Base-by-base conservation (phyloP, 1,139 yeast species). In the Casaregolazyma suthepensis region DNA sequence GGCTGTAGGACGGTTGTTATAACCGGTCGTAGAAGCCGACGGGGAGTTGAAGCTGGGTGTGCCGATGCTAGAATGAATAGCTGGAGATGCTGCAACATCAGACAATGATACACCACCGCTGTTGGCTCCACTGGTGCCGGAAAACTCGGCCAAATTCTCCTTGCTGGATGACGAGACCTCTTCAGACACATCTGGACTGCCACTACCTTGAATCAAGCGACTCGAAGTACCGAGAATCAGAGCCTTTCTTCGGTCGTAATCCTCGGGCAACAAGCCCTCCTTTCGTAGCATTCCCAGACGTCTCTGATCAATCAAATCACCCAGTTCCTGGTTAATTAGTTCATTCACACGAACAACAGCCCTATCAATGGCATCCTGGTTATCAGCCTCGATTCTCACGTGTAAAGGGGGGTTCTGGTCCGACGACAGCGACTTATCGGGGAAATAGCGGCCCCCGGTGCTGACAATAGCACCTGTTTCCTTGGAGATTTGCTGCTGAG, bases 391-490 rank as follows among this genome's bases (percentile, higher is more conserved):
- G 23, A 71, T 59, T 48, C 65, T 64, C 23, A 71, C 60, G 53
- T 68, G 67, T 46, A 71, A 54, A 3, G 73, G 67, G 15, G 75
- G 75, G 20, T 66, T 68, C 18, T 56, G 55, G 15, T 64, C 70
- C 0, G 73, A 67, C 1, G 75, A 73, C 58, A 61, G 58, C 1
- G 68, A 53, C 46, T 64, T 62, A 52, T 71, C 74, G 1, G 75
- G 75, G 47, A 68, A 71, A 56, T 71, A 71, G 49, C 71, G 59
- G 37, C 75, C 75, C 13, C 67, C 62, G 5, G 74, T 67, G 5
- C 65, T 61, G 12, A 71, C 68, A 13, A 58, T 63, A 37, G 71
- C 70, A 2, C 73, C 73, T 5, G 69, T 66, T 40, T 65, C 66
- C 13, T 62, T 56, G 43, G 59, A 56, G 43, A 70, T 69, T 54